phyloP scores from a whole-genome alignment of 306 rosid species.

The Quercus berberidifolia region DNA sequence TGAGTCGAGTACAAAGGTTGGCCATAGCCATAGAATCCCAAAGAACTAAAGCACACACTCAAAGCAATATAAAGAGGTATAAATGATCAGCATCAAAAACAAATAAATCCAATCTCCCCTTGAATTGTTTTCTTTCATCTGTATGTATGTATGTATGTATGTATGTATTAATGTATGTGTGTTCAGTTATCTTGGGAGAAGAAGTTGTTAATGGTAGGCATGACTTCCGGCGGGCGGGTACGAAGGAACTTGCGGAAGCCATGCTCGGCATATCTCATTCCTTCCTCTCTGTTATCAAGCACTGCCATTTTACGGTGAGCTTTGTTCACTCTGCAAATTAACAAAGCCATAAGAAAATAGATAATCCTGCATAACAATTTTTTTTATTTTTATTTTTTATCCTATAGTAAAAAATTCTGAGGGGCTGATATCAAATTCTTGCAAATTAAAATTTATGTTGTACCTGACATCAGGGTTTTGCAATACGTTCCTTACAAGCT shows the following conservation, averaged over 20 bases:
- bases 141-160: no score
- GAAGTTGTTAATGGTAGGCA: conserved; percentile 75
- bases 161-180: neutral
- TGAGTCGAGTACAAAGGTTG: neutral
- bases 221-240: conserved; percentile 70
- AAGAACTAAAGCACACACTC: neutral
- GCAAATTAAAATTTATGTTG: neutral
- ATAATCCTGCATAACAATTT: neutral
- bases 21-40: neutral
- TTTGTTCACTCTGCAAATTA: conserved; percentile 52
- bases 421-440: neutral
- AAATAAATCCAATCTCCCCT: neutral
- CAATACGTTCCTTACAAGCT: conserved; percentile 59
- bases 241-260: conserved; percentile 73
- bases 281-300: conserved; percentile 71
- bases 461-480: conserved; percentile 86
- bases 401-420: neutral
- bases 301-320: conserved; percentile 51
- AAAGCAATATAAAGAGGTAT: neutral
- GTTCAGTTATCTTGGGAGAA: conserved; percentile 54
- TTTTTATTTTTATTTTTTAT: neutral
- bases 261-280: conserved; percentile 73
- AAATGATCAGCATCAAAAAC: neutral
- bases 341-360: neutral
- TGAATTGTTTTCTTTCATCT: neutral